Evolutionary conservation across 2,329 filamentous ascomycete species (phyloP).

Genomic region (Neofusicoccum laricinum): DNA sequence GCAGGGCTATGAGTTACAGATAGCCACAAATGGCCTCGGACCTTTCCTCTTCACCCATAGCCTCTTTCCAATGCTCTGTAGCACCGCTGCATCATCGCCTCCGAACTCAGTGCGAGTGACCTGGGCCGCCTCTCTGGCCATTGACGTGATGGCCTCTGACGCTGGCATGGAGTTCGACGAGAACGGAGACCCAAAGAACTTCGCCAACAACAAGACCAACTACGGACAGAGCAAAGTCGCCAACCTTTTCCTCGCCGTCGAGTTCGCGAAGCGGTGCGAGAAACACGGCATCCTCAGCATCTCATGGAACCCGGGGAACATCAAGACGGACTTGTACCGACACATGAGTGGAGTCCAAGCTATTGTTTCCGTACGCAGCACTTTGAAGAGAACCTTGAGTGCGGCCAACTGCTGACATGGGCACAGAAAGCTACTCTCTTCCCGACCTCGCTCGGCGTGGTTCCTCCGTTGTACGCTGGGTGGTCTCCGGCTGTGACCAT

Average conservation of each 20-base stretch:
- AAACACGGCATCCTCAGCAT: conserved; percentile 22
- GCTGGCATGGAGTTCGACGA: conserved; percentile 15
- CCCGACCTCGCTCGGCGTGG: neutral
- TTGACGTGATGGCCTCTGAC: conserved; percentile 14
- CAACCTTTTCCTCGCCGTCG: conserved; percentile 25
- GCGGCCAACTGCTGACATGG: no score
- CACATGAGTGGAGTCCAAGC: no score
- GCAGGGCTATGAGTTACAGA: conserved; percentile 29
- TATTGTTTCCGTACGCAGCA: no score
- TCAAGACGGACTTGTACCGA: no score
- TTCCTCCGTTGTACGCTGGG: neutral
- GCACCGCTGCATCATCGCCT: conserved; percentile 26
- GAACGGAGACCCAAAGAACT: neutral
- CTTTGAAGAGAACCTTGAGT: no score
- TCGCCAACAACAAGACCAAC: conserved; percentile 13
- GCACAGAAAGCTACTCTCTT: neutral
- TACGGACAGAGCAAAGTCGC: conserved; percentile 27
- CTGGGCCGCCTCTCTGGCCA: conserved; percentile 27
- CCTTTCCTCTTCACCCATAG: conserved; percentile 40
- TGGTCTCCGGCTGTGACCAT: neutral
- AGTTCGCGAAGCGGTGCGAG: conserved; percentile 20
- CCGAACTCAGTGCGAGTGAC: conserved; percentile 34
- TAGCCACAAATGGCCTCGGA: conserved; percentile 41
- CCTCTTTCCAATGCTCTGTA: conserved; percentile 33
- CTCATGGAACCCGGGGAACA: neutral